Evolutionary conservation across 177 flowering plant species (phyloP).

Genomic region (Vitis hybrid): DNA sequence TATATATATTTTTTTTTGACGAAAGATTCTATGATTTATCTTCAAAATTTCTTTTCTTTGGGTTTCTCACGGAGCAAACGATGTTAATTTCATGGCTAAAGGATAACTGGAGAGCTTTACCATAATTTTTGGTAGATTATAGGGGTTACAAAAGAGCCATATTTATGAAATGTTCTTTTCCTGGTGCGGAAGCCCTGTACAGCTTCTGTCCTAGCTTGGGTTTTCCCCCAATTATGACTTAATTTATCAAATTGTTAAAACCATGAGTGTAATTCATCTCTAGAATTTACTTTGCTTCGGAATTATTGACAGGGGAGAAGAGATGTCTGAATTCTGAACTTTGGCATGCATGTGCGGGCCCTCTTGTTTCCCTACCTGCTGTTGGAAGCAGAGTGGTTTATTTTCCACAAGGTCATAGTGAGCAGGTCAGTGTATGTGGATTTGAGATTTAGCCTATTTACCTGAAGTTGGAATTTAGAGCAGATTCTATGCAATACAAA

Average conservation of each 20-base stretch:
- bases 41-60: no score
- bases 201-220: background rate
- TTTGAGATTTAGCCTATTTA: background rate
- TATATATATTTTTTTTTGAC: no score
- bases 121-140: background rate
- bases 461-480: no score
- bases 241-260: background rate
- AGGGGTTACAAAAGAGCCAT: background rate
- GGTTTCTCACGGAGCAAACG: no score
- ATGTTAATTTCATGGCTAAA: no score
- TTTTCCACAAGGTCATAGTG: slow-evolving; percentile 92
- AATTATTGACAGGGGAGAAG: slow-evolving; percentile 60
- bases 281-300: background rate
- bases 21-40: no score
- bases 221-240: background rate
- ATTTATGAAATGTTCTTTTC: background rate
- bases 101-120: no score
- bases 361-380: slow-evolving; percentile 88
- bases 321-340: slow-evolving; percentile 83
- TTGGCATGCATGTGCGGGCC: slow-evolving; percentile 99
- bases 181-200: background rate
- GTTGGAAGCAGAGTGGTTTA: slow-evolving; percentile 89
- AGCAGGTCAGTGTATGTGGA: slow-evolving; percentile 58
- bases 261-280: background rate
- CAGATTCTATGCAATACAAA: no score